Evolutionary conservation across 2,329 filamentous ascomycete genomes (phyloP).

Genomic region (Sclerotinia glacialis): DNA sequence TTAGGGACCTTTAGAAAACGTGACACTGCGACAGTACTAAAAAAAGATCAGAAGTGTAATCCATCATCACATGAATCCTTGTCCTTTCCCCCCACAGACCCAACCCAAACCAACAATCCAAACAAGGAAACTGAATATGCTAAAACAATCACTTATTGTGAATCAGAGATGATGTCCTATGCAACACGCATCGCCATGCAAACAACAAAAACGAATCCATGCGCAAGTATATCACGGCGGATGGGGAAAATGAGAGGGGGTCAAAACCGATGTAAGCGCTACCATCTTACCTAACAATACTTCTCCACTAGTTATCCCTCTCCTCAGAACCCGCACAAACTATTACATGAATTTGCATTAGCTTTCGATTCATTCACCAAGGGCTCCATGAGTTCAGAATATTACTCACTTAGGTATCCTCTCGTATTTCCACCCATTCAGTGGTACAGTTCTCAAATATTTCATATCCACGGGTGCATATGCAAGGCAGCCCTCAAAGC

Average conservation of each 20-base stretch:
- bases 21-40: neutral
- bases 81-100: neutral
- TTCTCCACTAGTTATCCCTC: neutral
- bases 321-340: neutral
- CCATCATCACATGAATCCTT: neutral
- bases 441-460: neutral
- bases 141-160: neutral
- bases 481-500: neutral
- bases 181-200: conserved; percentile 10
- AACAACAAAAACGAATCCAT: neutral
- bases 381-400: neutral
- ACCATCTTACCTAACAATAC: neutral
- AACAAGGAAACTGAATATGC: neutral
- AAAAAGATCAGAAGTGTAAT: neutral
- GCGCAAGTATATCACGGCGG: neutral
- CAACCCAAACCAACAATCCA: neutral
- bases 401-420: conserved; percentile 6
- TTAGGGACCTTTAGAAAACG: neutral
- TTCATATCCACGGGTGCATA: neutral
- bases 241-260: neutral
- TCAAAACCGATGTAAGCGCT: neutral
- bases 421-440: conserved; percentile 1
- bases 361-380: neutral
- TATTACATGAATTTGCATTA: neutral
- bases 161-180: neutral